Evolutionary conservation across 192 early-diverging fungal species (phyloP).

Genomic region (Entomortierella beljakovae): DNA sequence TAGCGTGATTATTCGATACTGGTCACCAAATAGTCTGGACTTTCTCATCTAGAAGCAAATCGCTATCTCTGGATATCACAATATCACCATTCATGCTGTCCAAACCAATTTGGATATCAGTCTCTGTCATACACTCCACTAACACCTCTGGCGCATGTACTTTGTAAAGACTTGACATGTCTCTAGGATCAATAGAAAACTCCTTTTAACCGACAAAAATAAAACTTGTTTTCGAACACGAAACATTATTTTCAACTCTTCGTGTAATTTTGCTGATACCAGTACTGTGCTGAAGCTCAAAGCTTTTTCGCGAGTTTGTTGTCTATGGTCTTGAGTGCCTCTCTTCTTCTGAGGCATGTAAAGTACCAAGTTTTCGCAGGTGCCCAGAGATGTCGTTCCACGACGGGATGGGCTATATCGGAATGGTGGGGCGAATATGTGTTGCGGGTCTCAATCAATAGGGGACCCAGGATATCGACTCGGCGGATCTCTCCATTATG

Average conservation of each 20-base stretch:
- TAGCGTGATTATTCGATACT: neutral
- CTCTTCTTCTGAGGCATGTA: no score
- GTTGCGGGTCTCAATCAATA: no score
- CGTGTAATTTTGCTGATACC: neutral
- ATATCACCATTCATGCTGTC: no score
- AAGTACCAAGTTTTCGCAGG: no score
- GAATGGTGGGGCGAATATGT: neutral
- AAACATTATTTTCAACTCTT: neutral
- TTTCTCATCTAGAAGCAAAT: constrained; percentile 2
- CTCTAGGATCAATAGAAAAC: neutral
- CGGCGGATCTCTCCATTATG: no score
- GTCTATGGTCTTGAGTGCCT: no score
- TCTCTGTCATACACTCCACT: constrained; percentile 6
- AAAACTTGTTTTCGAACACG: constrained; percentile 2
- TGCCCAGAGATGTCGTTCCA: no score
- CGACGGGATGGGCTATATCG: no score
- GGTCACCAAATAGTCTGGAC: constrained; percentile 8
- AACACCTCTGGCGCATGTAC: neutral
- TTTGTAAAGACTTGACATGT: neutral
- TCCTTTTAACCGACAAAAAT: neutral
- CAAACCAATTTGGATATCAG: no score
- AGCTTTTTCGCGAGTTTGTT: no score
- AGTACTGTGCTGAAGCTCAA: neutral
- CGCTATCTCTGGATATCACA: neutral
- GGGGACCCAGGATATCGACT: no score